Percentiles rank a stretch among this genome's conserved stretches.
Conservation (phyloP, 805 yeast genomes). For the Pichia eremophila region DNA sequence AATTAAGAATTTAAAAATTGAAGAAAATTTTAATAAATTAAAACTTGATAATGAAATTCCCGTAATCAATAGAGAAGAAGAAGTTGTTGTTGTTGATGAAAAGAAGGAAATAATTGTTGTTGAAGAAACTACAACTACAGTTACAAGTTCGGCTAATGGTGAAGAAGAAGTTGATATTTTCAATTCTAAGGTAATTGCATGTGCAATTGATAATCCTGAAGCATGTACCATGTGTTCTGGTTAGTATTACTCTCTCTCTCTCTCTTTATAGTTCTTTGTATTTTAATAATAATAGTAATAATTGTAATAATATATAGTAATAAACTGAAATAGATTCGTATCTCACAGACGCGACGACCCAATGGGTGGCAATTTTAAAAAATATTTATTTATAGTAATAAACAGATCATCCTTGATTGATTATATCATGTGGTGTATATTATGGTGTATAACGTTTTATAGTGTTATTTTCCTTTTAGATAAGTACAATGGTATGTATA, state of each 20-base stretch:
- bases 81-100: slow-evolving; percentile 12
- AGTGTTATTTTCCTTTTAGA: too few species aligned
- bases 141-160: slow-evolving; percentile 2
- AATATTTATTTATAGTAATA: too few species aligned
- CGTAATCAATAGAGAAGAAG: slow-evolving; percentile 20
- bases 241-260: slow-evolving; percentile 26
- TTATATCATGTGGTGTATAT: too few species aligned
- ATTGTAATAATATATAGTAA: too few species aligned
- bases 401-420: too few species aligned
- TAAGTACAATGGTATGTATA: too few species aligned
- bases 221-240: slow-evolving; percentile 99
- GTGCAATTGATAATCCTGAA: slow-evolving; percentile 95
- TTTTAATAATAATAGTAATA: too few species aligned
- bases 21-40: slow-evolving; percentile 6
- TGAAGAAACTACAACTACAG: not conserved
- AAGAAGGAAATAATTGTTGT: slow-evolving; percentile 2
- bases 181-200: slow-evolving; percentile 89
- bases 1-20: not conserved
- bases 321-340: too few species aligned
- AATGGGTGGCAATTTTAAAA: too few species aligned
- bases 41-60: slow-evolving; percentile 5
- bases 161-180: slow-evolving; percentile 63
- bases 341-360: too few species aligned
- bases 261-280: too few species aligned
- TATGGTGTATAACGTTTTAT: too few species aligned